A percentile compares a stretch with the other conserved stretches of the same genome.
phyloP scores from a whole-genome alignment of 2,329 filamentous ascomycete species.

The Trichoderma sp. region DNA sequence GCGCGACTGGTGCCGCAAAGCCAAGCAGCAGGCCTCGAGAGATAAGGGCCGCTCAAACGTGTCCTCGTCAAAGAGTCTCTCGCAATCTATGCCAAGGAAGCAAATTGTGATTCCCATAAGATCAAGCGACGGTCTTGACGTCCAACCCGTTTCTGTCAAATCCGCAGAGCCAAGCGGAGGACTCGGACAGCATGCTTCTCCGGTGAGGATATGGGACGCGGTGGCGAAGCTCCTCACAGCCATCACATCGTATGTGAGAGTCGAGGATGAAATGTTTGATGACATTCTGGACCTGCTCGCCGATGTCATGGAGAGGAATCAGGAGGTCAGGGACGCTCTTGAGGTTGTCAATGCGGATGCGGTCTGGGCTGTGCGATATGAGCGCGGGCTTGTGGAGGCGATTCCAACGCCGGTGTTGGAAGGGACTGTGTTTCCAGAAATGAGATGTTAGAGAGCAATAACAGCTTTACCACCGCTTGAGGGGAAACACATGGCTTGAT shows the following conservation, averaged over 20 bases:
- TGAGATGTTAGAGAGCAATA: conserved; percentile 27
- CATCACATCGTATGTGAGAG: conserved; percentile 61
- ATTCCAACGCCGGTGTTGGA: conserved; percentile 46
- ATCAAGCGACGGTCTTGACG: conserved; percentile 30
- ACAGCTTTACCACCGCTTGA: not conserved
- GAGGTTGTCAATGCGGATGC: conserved; percentile 70
- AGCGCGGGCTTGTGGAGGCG: conserved; percentile 45
- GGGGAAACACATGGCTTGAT: not conserved
- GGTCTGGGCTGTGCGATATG: conserved; percentile 68
- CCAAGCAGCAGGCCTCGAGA: conserved; percentile 44
- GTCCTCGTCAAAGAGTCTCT: not conserved
- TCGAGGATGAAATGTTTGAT: conserved; percentile 72
- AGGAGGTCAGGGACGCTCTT: conserved; percentile 57
- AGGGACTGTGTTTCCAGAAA: conserved; percentile 43
- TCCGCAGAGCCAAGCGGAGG: conserved; percentile 36
- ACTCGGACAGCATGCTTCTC: conserved; percentile 62
- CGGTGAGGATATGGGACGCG: conserved; percentile 65
- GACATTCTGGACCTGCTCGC: conserved; percentile 66
- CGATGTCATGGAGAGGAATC: conserved; percentile 48
- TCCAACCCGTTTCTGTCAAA: conserved; percentile 26
- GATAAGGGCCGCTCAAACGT: conserved; percentile 23
- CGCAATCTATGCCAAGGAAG: not conserved
- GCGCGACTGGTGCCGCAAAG: conserved; percentile 50
- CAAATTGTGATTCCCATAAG: conserved; percentile 40
- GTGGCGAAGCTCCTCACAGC: conserved; percentile 59